Percentiles rank a stretch among this genome's conserved stretches.
Evolutionary conservation across 306 rosid genomes (phyloP).

Genomic region (Hippophae gyantsensis): DNA sequence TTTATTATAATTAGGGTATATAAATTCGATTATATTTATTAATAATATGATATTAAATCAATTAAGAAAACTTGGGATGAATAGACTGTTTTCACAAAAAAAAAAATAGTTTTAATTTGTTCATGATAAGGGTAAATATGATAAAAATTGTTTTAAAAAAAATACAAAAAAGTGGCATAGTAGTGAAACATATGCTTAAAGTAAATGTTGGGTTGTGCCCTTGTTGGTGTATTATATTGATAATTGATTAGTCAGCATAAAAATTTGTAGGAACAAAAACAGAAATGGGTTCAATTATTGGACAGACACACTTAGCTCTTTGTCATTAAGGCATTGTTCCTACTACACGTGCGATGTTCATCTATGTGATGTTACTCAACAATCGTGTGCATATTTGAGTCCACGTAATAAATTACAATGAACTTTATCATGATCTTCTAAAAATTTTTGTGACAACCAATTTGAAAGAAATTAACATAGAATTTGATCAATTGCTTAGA

Average conservation of each 20-base stretch:
- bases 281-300: constrained; percentile 34
- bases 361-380: constrained; percentile 23
- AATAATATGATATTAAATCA: too few relatives aligned
- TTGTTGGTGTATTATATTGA: constrained; percentile 6
- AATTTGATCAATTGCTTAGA: too few relatives aligned
- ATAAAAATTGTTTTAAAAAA: too few relatives aligned
- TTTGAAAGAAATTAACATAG: too few relatives aligned
- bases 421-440: too few relatives aligned
- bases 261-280: constrained; percentile 26
- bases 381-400: constrained; percentile 22
- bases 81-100: too few relatives aligned
- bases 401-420: constrained; percentile 4
- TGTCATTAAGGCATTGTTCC: constrained; percentile 12
- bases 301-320: constrained; percentile 31
- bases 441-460: too few relatives aligned
- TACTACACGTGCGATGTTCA: constrained; percentile 13
- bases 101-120: too few relatives aligned
- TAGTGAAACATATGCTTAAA: not conserved
- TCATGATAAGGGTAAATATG: too few relatives aligned
- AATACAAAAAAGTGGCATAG: not conserved
- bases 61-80: too few relatives aligned
- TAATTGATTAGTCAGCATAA: constrained; percentile 7
- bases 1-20: too few relatives aligned
- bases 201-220: not conserved
- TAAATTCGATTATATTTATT: too few relatives aligned